Base-by-base conservation (phyloP, 192 early-diverging fungal species). In the Podila epigama region DNA sequence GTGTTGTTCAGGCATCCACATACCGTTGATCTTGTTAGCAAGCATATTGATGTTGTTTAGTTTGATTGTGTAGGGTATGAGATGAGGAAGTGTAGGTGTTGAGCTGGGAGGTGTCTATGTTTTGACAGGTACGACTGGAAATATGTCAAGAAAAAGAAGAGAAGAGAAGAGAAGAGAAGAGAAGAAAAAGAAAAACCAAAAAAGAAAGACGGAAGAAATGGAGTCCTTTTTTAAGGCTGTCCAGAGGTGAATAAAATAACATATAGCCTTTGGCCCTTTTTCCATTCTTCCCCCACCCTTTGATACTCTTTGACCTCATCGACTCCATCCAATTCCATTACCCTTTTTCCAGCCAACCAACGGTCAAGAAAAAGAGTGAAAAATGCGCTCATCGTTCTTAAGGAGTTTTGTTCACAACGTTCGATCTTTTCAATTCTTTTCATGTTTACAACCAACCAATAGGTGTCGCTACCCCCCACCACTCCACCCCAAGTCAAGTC, bases 11-110 rank as follows among this genome's bases (percentile, higher is more conserved):
- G 33, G n/a, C n/a, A 34, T 34, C 55, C 6, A 62, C 72, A 39
- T 63, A 77, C 73, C 73, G 61, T 77, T 77, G 61, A 77, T 77
- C 61, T 77, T 77, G 66, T 54, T 50, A 56, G 66, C 60, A 57
- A 48, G 40, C 63, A 68, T 68, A 50, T 18, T 77, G 58, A 5
- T 22, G 44, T 48, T 5, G 25, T 18, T 6, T 18, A 48, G 20
- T 22, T 5, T 22, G 44, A 5, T 27, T 57, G 27, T 5, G 37
- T 34, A 28, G 22, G 48, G 56, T 59, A 39, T 35, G 25, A 28
- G 67, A 25, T 68, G 56, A 41, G 22, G 54, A 34, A 52, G 27
- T 36, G 51, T 53, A 54, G 18, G 22, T 15, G 48, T n/a, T 15
- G 13, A 6, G 61, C 11, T 18, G 13, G 55, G 27, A 53, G 55